A percentile compares a stretch with the other conserved stretches of the same genome.
Evolutionary conservation across 768 basidiomycete genomes (phyloP).

Genomic region (Mycena albidolilacea): DNA sequence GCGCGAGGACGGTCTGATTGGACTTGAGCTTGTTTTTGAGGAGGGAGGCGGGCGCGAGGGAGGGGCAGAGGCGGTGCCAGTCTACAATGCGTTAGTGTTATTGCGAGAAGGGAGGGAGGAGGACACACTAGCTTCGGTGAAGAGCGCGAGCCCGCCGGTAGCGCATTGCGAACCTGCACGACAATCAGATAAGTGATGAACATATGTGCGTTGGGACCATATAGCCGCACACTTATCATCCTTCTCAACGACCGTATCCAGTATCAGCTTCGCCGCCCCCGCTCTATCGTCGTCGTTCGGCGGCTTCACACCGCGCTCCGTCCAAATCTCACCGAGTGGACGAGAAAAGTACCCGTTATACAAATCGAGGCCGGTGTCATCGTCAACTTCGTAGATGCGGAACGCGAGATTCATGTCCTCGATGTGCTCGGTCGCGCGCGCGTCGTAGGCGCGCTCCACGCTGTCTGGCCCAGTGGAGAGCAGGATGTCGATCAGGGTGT

Average conservation of each 20-base stretch:
- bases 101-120: not conserved
- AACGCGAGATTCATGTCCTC: not conserved
- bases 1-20: not conserved
- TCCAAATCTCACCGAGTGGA: not conserved
- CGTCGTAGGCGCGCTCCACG: conserved; percentile 1
- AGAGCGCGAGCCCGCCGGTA: conserved; percentile 19
- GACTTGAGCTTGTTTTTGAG: conserved; percentile 17
- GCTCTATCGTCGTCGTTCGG: conserved; percentile 18
- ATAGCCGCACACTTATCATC: not conserved
- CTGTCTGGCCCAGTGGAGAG: not conserved
- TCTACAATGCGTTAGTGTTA: not conserved
- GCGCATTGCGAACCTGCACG: conserved; percentile 34
- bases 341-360: not conserved
- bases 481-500: not conserved
- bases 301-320: conserved; percentile 16
- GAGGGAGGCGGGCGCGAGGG: not conserved
- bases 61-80: conserved; percentile 11
- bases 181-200: not conserved
- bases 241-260: not conserved
- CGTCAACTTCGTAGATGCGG: not conserved
- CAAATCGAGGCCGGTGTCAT: not conserved
- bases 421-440: not conserved
- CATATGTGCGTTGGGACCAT: not conserved
- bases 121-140: conserved; percentile 22
- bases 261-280: not conserved